Evolutionary conservation across 441 rosid species (phyloP), one percentile per base, ranked within the genome.

Genomic region (Lepidium campestre): DNA sequence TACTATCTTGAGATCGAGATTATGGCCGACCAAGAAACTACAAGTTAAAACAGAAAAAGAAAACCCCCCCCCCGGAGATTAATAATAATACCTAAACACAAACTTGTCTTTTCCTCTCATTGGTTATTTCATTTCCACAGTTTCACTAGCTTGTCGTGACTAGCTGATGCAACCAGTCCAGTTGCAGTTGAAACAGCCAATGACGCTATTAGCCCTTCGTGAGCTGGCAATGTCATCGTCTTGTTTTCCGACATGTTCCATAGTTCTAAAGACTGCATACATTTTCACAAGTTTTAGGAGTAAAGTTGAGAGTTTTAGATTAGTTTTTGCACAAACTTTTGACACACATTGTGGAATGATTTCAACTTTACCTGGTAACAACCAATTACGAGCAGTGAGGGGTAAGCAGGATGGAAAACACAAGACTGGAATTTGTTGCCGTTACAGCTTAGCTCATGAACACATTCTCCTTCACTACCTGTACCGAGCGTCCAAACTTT

Each of bases 211-310:
- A 80, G 77, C 46, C 91, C 86, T 0, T 87, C 88, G 17, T 93
- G 99, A 2, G 96, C 96, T 10, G 82, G 17, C 13, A 87, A 78
- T 10, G 88, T 79, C 90, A 82, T 80, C 0, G 82, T 89, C 84
- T 85, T 89, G 77, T 85, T 85, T 78, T 87, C 95, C 2, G 72
- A 52, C 89, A 93, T 86, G 78, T 93, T 84, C 99, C 97, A 93
- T 7, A 93, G 87, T 76, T 83, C 97, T 75, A 93, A 79, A 46
- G 93, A 87, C 99, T 91, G 83, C 74, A 73, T 7, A 22, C 14
- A 46, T 45, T 19, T 71, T 57, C 53, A 47, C 56, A 53, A 54
- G 55, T 25, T 55, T 20, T 29, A 46, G 1, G 10, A 20, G 39
- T 56, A 4, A 46, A 22, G 13, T 11, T 50, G 1, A 6, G 37